Evolutionary conservation across 2,329 filamentous ascomycete species (phyloP).

Genomic region (Chaetomiaceae sp.): DNA sequence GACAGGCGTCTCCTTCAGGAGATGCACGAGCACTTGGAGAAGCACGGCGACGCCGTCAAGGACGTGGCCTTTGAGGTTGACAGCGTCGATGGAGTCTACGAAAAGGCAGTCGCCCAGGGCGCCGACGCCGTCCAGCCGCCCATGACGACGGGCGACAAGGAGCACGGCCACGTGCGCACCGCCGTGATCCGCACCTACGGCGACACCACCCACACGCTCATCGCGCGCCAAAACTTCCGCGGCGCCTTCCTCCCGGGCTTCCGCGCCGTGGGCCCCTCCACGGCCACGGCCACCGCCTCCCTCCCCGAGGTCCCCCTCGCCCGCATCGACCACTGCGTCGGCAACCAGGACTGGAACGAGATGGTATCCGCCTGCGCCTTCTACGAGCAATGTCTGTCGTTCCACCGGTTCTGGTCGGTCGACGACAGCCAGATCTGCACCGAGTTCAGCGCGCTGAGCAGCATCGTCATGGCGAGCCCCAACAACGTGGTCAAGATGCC

Average conservation of each 20-base stretch:
- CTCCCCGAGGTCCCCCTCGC: slow-evolving; percentile 64
- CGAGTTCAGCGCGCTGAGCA: slow-evolving; percentile 83
- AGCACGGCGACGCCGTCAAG: slow-evolving; percentile 90
- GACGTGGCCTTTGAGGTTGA: slow-evolving; percentile 96
- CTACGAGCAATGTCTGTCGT: slow-evolving; percentile 84
- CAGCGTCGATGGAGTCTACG: slow-evolving; percentile 75
- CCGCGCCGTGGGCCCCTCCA: slow-evolving; percentile 45
- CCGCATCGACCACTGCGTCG: slow-evolving; percentile 92
- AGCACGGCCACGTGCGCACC: slow-evolving; percentile 62
- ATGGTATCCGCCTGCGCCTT: slow-evolving; percentile 66
- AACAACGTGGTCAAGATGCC: slow-evolving; percentile 94
- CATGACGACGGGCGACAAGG: slow-evolving; percentile 48
- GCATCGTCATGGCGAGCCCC: slow-evolving; percentile 82
- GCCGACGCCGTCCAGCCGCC: slow-evolving; percentile 61
- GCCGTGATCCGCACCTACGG: slow-evolving; percentile 90
- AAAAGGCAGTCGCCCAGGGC: slow-evolving; percentile 63
- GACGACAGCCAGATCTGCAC: slow-evolving; percentile 92
- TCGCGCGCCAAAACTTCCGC: slow-evolving; percentile 65
- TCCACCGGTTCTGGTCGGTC: slow-evolving; percentile 97
- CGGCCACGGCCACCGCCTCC: slow-evolving; percentile 33
- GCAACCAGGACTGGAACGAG: slow-evolving; percentile 92
- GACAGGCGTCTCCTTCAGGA: slow-evolving; percentile 65
- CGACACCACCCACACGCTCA: slow-evolving; percentile 89
- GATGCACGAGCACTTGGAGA: slow-evolving; percentile 77
- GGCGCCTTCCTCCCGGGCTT: slow-evolving; percentile 84